These are phyloP conservation scores for Phlebiopsis gigantea DNA, from an alignment of 768 basidiomycete species.

Conservation along the genomic window DNA sequence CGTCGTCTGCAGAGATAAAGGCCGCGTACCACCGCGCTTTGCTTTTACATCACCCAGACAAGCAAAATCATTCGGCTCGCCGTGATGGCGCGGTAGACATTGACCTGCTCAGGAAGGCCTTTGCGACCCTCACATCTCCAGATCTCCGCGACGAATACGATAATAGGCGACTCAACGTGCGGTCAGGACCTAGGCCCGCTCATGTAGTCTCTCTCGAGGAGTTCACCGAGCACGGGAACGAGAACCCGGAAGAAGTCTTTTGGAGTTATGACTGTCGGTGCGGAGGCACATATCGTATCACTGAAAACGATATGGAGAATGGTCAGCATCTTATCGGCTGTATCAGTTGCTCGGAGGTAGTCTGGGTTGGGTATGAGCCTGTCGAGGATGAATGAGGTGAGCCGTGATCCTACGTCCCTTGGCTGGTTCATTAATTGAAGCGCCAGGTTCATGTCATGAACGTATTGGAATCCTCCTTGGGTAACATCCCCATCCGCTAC, in stretches of 20 bases:
- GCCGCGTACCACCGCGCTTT: slow-evolving; percentile 64
- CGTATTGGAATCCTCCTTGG: no score
- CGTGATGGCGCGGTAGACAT: slow-evolving; percentile 35
- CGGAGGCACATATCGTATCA: slow-evolving; percentile 60
- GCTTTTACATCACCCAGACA: slow-evolving; percentile 63
- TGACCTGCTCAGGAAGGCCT: slow-evolving; percentile 62
- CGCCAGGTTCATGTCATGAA: no score
- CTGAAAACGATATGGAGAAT: slow-evolving; percentile 53
- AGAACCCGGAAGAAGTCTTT: slow-evolving; percentile 22
- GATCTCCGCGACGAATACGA: slow-evolving; percentile 51
- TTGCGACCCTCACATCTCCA: slow-evolving; percentile 50
- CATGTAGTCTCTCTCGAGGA: slow-evolving; percentile 77
- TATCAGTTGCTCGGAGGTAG: slow-evolving; percentile 70
- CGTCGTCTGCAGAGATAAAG: slow-evolving; percentile 55
- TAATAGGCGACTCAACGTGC: slow-evolving; percentile 10
- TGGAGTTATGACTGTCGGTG: slow-evolving; percentile 73
- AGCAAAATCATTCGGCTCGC: slow-evolving; percentile 20
- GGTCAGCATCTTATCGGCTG: slow-evolving; percentile 74
- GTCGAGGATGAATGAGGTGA: slow-evolving; percentile 20
- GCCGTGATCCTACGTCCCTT: no score
- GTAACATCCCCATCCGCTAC: no score
- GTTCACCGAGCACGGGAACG: slow-evolving; percentile 38
- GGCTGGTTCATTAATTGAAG: no score
- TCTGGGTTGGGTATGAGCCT: slow-evolving; percentile 81
- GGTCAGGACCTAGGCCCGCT: slow-evolving; percentile 55